Percentiles rank a stretch among this genome's conserved stretches.
These are phyloP conservation scores for Clavispora fructus DNA, from an alignment of 805 yeast species.

Conservation along the genomic window DNA sequence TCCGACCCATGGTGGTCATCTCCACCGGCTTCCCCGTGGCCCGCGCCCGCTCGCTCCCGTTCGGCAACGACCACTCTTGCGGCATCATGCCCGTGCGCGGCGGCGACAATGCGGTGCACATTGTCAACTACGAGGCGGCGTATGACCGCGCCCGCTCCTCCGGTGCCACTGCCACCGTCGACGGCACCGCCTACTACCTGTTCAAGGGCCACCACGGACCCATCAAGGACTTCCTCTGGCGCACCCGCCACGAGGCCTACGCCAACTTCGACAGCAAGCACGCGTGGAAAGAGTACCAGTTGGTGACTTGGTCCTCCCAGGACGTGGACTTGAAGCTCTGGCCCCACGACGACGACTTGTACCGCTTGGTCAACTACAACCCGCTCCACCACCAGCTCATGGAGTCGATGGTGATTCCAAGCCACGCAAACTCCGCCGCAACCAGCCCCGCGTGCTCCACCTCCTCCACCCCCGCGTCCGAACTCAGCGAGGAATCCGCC, in stretches of 20 bases:
- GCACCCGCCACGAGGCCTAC: constrained; percentile 42
- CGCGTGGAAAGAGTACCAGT: constrained; percentile 79
- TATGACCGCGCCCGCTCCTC: constrained; percentile 22
- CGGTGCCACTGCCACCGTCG: constrained; percentile 21
- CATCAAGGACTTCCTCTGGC: constrained; percentile 85
- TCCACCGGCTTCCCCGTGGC: constrained; percentile 80
- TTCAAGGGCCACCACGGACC: constrained; percentile 83
- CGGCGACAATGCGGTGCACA: constrained; percentile 60
- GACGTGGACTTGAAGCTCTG: constrained; percentile 82
- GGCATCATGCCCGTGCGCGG: constrained; percentile 90
- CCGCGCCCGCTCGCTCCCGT: constrained; percentile 83
- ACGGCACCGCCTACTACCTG: constrained; percentile 27
- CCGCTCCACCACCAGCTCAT: constrained; percentile 27
- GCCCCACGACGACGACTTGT: constrained; percentile 49
- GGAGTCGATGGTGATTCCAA: constrained; percentile 3
- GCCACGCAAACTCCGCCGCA: not conserved
- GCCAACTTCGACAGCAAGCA: constrained; percentile 43
- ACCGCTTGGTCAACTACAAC: constrained; percentile 32
- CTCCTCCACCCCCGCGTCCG: constrained; percentile 5
- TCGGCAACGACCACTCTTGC: constrained; percentile 69
- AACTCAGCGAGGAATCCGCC: constrained; percentile 4
- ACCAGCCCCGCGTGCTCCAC: constrained; percentile 1
- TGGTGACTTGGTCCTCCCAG: constrained; percentile 85
- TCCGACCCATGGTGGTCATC: constrained; percentile 51
- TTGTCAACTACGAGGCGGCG: constrained; percentile 44